These are phyloP conservation scores for Crithidia acanthocephali DNA, from an alignment of 208 protist genomes.

Conservation along the genomic window DNA sequence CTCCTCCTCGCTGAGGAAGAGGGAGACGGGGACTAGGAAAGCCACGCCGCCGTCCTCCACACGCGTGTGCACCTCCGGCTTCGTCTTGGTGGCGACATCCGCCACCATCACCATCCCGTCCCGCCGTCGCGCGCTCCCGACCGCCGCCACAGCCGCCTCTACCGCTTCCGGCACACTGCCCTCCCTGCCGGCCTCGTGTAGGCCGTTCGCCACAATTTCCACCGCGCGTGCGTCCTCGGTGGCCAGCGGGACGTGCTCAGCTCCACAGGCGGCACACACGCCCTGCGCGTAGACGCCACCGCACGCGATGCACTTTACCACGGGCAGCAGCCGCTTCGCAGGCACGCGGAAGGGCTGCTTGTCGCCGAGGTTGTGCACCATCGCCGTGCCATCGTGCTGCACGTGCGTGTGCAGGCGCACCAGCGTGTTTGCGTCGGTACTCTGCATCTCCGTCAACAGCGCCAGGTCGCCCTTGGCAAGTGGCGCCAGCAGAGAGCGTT, in stretches of 20 bases:
- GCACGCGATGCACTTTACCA: constrained; percentile 55
- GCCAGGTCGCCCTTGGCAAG: constrained; percentile 48
- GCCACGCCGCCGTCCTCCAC: constrained; percentile 10
- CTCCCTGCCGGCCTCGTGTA: constrained; percentile 11
- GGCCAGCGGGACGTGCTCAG: constrained; percentile 32
- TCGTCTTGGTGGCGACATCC: constrained; percentile 11
- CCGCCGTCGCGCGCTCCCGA: constrained; percentile 22
- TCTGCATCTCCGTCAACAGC: constrained; percentile 37
- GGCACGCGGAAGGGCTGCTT: constrained; percentile 34
- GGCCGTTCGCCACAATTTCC: constrained; percentile 36
- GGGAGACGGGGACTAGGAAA: constrained; percentile 38
- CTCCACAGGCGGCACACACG: constrained; percentile 27
- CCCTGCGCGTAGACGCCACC: constrained; percentile 36
- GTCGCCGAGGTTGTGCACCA: constrained; percentile 31
- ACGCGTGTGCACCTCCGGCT: constrained; percentile 7
- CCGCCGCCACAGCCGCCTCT: constrained; percentile 19
- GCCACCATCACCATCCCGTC: constrained; percentile 9
- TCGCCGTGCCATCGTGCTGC: constrained; percentile 36
- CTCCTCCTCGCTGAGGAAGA: constrained; percentile 48
- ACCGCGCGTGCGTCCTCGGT: constrained; percentile 46
- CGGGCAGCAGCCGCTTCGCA: constrained; percentile 45
- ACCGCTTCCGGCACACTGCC: constrained; percentile 15
- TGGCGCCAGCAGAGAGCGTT: constrained; percentile 10
- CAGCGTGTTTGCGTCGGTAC: constrained; percentile 29
- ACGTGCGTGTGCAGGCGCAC: constrained; percentile 33